Evolutionary conservation across 306 rosid species (phyloP).

Genomic region (Trichosanthes truncata): DNA sequence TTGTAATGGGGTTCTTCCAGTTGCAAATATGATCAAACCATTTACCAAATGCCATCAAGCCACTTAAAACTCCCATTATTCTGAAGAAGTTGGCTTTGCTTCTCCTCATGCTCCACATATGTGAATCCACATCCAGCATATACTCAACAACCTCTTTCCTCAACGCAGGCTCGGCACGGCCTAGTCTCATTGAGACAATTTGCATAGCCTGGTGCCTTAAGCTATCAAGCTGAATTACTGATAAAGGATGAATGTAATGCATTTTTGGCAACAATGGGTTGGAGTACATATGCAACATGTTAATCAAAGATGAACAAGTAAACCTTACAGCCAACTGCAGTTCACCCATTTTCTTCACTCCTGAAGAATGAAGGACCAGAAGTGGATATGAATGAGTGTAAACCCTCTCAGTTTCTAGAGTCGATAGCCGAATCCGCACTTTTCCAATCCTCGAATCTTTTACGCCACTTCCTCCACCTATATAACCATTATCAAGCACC

Average conservation of each 20-base stretch:
- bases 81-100: slow-evolving; percentile 95
- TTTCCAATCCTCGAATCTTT: slow-evolving; percentile 81
- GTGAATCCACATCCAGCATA: slow-evolving; percentile 89
- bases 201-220: slow-evolving; percentile 80
- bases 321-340: slow-evolving; percentile 83
- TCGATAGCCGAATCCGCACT: slow-evolving; percentile 71
- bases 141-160: slow-evolving; percentile 84
- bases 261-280: slow-evolving; percentile 82
- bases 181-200: slow-evolving; percentile 65
- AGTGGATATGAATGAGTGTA: slow-evolving; percentile 91
- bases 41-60: slow-evolving; percentile 58
- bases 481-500: slow-evolving; percentile 72
- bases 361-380: slow-evolving; percentile 53
- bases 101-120: slow-evolving; percentile 95
- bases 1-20: slow-evolving; percentile 81
- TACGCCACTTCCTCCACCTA: slow-evolving; percentile 42
- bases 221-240: slow-evolving; percentile 66
- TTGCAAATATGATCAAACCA: slow-evolving; percentile 89
- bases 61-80: slow-evolving; percentile 68
- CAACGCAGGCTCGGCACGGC: slow-evolving; percentile 76
- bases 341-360: slow-evolving; percentile 91
- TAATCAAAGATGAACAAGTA: slow-evolving; percentile 55
- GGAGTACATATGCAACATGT: slow-evolving; percentile 66
- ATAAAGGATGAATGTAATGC: slow-evolving; percentile 85
- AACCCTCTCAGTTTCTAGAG: slow-evolving; percentile 73